phyloP scores from a whole-genome alignment of 352 stramenopile genomes.

The Albugo candida region DNA sequence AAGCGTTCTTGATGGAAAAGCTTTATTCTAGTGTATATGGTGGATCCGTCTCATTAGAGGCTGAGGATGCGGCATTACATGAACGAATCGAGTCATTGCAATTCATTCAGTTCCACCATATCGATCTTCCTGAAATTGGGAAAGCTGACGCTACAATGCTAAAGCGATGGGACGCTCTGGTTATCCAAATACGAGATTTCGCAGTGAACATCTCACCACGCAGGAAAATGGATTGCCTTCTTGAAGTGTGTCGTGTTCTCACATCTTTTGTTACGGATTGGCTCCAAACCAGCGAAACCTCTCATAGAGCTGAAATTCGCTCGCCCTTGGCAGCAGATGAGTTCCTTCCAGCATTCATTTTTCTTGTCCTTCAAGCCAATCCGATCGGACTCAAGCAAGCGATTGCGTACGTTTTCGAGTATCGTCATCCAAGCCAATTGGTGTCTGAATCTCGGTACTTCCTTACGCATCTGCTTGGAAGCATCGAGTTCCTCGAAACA shows the following conservation, averaged over 20 bases:
- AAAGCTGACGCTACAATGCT: conserved; percentile 1
- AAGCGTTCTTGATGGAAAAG: conserved; percentile 84
- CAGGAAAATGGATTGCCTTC: conserved; percentile 71
- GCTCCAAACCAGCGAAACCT: background rate
- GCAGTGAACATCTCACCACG: conserved; percentile 34
- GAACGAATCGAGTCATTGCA: conserved; percentile 41
- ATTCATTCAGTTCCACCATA: conserved; percentile 71
- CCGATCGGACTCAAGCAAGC: conserved; percentile 66
- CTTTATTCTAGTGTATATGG: conserved; percentile 51
- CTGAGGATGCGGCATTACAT: conserved; percentile 33
- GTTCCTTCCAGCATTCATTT: conserved; percentile 84
- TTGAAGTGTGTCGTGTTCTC: conserved; percentile 52
- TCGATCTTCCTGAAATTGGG: conserved; percentile 50
- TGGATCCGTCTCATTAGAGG: conserved; percentile 16
- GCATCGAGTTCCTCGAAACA: conserved; percentile 58
- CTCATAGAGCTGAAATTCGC: background rate
- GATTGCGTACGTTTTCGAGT: conserved; percentile 75
- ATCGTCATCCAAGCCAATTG: conserved; percentile 39
- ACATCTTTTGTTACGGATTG: conserved; percentile 31
- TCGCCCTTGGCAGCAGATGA: conserved; percentile 42
- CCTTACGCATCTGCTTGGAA: conserved; percentile 80
- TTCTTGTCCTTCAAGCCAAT: conserved; percentile 73
- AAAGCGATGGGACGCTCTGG: conserved; percentile 20
- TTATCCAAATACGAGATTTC: conserved; percentile 23
- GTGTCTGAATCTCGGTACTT: conserved; percentile 84